Evolutionary conservation across 2,329 filamentous ascomycete species (phyloP).

Genomic region (Akanthomyces muscarius): DNA sequence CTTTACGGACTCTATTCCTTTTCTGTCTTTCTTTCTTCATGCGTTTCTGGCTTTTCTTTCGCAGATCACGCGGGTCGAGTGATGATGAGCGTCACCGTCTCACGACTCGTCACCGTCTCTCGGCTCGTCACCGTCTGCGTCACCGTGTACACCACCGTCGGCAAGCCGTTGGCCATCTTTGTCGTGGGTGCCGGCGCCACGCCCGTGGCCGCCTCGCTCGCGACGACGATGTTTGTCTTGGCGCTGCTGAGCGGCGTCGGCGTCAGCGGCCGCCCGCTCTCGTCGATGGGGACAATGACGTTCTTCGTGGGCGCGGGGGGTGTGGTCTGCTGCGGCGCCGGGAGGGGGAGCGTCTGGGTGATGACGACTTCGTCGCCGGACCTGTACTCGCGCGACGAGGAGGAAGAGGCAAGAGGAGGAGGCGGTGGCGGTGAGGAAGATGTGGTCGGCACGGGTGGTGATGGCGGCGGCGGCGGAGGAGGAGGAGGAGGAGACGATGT

Average conservation of each 20-base stretch:
- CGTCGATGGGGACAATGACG: background rate
- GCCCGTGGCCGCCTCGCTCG: background rate
- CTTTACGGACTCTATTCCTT: background rate
- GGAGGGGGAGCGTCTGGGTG: slow-evolving; percentile 9
- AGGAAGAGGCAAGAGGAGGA: background rate
- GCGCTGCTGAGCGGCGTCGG: no score
- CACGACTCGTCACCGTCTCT: slow-evolving; percentile 22
- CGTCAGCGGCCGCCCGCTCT: background rate
- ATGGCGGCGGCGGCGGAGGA: background rate
- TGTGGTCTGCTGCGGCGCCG: background rate
- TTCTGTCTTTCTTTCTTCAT: no score
- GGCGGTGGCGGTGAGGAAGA: background rate
- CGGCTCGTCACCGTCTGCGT: slow-evolving; percentile 31
- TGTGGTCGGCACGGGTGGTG: background rate
- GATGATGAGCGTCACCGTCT: slow-evolving; percentile 25
- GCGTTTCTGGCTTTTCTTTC: background rate
- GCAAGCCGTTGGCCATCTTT: slow-evolving; percentile 27
- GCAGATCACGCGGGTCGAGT: background rate
- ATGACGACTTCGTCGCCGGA: slow-evolving; percentile 19
- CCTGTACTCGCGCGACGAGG: background rate
- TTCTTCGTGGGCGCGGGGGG: background rate
- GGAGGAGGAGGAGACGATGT: background rate
- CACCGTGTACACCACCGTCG: slow-evolving; percentile 35
- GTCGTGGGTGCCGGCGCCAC: slow-evolving; percentile 20
- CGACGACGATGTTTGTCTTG: no score